These are phyloP conservation scores for Suillus tomentosus DNA, from an alignment of 768 basidiomycete genomes.

Conservation along the genomic window DNA sequence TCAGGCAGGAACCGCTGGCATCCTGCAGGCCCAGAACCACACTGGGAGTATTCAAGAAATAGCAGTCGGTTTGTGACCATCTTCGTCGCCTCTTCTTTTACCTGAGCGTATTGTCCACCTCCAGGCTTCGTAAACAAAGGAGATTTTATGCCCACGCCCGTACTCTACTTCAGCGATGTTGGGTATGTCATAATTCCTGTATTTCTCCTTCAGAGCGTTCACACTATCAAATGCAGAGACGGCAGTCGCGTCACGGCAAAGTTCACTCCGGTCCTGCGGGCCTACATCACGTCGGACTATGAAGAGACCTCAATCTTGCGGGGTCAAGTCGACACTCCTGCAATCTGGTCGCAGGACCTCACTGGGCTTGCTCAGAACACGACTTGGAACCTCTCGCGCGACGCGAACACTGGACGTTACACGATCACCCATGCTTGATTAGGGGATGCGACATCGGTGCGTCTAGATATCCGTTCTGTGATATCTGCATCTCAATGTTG, in stretches of 20 bases:
- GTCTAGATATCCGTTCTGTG: too few species aligned
- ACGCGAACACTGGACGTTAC: background rate
- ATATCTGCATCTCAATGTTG: too few species aligned
- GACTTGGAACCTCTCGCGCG: background rate
- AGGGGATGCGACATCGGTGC: background rate
- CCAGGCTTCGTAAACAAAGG: background rate
- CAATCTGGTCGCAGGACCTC: conserved; percentile 3
- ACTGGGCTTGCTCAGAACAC: background rate
- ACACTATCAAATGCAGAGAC: background rate
- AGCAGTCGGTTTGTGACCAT: background rate
- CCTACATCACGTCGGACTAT: conserved; percentile 10
- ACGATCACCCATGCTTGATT: background rate
- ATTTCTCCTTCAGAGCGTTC: background rate
- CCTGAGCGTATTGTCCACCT: background rate
- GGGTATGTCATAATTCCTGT: background rate
- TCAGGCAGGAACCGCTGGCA: background rate
- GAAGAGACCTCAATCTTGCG: background rate
- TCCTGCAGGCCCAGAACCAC: background rate
- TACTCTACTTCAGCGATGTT: background rate
- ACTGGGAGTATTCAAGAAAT: background rate
- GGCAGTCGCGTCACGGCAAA: background rate
- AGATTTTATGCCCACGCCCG: background rate
- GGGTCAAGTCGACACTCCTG: background rate
- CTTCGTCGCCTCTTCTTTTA: too few species aligned
- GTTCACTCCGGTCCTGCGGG: conserved; percentile 5